Conservation (phyloP, 345 rosid genomes). For the Eucalyptus pumila region DNA sequence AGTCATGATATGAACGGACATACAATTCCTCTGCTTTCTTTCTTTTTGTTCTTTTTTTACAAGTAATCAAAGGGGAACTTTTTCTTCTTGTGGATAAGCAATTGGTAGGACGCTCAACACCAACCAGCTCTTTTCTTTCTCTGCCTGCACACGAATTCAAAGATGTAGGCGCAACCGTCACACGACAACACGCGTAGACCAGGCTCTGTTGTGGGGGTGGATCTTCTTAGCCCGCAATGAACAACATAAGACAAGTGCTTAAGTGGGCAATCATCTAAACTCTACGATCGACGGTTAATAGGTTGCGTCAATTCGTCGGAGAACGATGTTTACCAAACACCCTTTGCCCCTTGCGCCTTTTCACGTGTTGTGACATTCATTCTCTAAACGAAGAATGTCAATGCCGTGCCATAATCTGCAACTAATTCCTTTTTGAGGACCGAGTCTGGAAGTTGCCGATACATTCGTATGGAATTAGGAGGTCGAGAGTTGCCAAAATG, state of each 20-base stretch:
- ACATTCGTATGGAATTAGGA: neutral
- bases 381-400: neutral
- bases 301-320: neutral
- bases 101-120: neutral
- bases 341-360: neutral
- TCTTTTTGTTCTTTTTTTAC: neutral
- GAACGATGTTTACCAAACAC: neutral
- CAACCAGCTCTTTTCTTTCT: neutral
- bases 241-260: neutral
- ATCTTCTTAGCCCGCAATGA: neutral
- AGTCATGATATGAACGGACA: neutral
- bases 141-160: neutral
- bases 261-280: neutral
- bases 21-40: neutral
- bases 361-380: neutral
- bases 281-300: neutral
- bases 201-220: neutral
- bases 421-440: neutral
- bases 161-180: neutral
- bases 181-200: neutral
- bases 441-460: neutral
- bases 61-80: neutral
- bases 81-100: neutral
- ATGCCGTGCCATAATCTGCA: neutral
- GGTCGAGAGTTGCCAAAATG: neutral